These are phyloP conservation scores for Plasmodium vivax DNA, from an alignment of 169 alveolate species.

Conservation along the genomic window DNA sequence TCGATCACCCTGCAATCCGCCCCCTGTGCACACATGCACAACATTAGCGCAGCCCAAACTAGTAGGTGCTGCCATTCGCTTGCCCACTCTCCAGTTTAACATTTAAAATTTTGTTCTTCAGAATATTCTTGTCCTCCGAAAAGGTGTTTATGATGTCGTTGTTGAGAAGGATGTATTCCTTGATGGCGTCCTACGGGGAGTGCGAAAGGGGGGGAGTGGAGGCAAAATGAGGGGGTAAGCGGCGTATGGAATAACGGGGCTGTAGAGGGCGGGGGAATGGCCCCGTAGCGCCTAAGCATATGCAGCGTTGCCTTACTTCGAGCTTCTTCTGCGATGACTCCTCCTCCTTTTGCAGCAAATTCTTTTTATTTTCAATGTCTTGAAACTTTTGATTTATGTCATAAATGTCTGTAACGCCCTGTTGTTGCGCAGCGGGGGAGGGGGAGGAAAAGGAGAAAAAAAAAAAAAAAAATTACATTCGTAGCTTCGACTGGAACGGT, in stretches of 20 bases:
- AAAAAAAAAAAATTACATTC: conserved; percentile 8
- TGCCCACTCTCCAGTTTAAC: background rate
- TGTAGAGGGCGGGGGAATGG: background rate
- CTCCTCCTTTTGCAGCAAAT: conserved; percentile 55
- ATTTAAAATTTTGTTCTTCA: conserved; percentile 39
- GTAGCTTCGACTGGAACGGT: background rate
- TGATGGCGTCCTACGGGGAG: conserved; percentile 33
- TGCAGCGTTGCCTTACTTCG: conserved; percentile 13
- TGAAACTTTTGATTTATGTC: conserved; percentile 62
- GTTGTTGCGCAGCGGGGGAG: background rate
- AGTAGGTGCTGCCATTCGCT: background rate
- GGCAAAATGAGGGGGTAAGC: background rate
- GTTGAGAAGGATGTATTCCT: conserved; percentile 28
- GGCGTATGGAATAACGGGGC: background rate
- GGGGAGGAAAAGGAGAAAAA: background rate
- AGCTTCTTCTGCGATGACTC: conserved; percentile 53
- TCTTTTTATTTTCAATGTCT: conserved; percentile 72
- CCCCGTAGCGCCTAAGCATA: background rate
- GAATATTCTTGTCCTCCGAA: conserved; percentile 46
- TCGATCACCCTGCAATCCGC: background rate
- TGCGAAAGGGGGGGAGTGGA: background rate
- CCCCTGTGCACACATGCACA: background rate
- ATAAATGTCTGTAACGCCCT: conserved; percentile 74
- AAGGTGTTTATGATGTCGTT: conserved; percentile 57
- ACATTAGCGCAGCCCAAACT: background rate